Percentiles rank a stretch among this genome's conserved stretches.
Conservation (phyloP, 129 eudicot species). For the Lactuca sativa region DNA sequence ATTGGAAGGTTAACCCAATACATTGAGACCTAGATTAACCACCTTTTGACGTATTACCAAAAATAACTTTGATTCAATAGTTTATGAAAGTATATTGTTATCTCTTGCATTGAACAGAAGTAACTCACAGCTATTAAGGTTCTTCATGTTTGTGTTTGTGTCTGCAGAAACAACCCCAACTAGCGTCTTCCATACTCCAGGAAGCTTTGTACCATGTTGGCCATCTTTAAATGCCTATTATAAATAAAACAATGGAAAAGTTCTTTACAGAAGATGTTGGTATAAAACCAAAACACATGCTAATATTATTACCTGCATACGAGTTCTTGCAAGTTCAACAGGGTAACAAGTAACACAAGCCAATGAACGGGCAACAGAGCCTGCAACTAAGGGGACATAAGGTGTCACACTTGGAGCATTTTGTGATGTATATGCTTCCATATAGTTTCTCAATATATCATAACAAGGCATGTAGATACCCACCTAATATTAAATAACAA, state of each 20-base stretch:
- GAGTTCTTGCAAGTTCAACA: constrained; percentile 89
- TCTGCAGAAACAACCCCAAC: constrained; percentile 48
- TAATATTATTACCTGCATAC: constrained; percentile 75
- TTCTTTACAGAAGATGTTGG: too few species aligned
- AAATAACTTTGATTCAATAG: too few species aligned
- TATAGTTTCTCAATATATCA: constrained; percentile 65
- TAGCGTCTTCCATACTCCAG: constrained; percentile 78
- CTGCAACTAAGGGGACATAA: constrained; percentile 88
- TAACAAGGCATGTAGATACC: constrained; percentile 88
- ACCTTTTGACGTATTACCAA: too few species aligned
- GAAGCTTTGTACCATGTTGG: constrained; percentile 56
- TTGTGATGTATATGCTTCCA: constrained; percentile 56
- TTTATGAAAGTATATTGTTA: too few species aligned
- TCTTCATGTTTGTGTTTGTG: constrained; percentile 35
- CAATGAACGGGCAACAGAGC: constrained; percentile 71
- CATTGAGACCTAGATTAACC: too few species aligned
- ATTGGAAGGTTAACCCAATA: too few species aligned
- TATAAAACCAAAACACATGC: too few species aligned
- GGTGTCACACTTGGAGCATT: constrained; percentile 54
- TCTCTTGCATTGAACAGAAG: neutral
- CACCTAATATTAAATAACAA: constrained; percentile 46
- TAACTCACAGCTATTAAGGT: constrained; percentile 45
- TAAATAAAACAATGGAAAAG: neutral
- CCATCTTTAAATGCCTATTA: constrained; percentile 69
- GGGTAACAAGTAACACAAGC: constrained; percentile 95